Percentiles rank a stretch among this genome's conserved stretches.
Conservation (phyloP, 192 early-diverging fungal species). For the Coemansia sp. region DNA sequence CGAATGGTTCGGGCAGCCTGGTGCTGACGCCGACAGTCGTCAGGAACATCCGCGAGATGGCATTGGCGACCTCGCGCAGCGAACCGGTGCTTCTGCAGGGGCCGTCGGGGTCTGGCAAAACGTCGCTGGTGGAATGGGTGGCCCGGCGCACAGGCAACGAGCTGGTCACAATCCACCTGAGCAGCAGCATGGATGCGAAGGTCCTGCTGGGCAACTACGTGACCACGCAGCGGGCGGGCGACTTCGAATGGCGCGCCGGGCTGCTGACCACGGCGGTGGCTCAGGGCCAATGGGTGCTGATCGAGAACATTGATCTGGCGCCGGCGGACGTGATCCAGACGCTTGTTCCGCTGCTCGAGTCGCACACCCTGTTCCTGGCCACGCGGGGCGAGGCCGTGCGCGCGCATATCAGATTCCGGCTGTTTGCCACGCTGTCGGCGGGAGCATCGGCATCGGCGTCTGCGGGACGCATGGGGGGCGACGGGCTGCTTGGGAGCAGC, state of each 20-base stretch:
- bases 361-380: slow-evolving; percentile 84
- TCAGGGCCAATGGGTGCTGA: slow-evolving; percentile 91
- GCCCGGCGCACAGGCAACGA: slow-evolving; percentile 75
- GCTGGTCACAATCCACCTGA: slow-evolving; percentile 91
- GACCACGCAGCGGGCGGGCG: slow-evolving; percentile 84
- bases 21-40: slow-evolving; percentile 78
- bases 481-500: slow-evolving; percentile 54
- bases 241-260: slow-evolving; percentile 95
- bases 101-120: slow-evolving; percentile 85
- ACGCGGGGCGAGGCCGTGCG: slow-evolving; percentile 83
- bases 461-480: slow-evolving; percentile 39
- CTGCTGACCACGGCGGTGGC: slow-evolving; percentile 88
- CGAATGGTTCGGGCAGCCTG: slow-evolving; percentile 23
- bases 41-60: slow-evolving; percentile 75
- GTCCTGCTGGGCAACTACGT: slow-evolving; percentile 94
- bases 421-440: slow-evolving; percentile 85
- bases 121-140: slow-evolving; percentile 85
- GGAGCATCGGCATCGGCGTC: slow-evolving; percentile 44
- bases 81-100: slow-evolving; percentile 88
- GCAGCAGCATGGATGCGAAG: slow-evolving; percentile 95
- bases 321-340: slow-evolving; percentile 92
- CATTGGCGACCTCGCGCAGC: slow-evolving; percentile 82
- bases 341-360: slow-evolving; percentile 90
- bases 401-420: slow-evolving; percentile 82
- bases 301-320: slow-evolving; percentile 97